Evolutionary conservation across 164 flowering plant species (phyloP), one percentile per base, ranked within the genome.

Genomic region (Chimonanthus salicifolius): DNA sequence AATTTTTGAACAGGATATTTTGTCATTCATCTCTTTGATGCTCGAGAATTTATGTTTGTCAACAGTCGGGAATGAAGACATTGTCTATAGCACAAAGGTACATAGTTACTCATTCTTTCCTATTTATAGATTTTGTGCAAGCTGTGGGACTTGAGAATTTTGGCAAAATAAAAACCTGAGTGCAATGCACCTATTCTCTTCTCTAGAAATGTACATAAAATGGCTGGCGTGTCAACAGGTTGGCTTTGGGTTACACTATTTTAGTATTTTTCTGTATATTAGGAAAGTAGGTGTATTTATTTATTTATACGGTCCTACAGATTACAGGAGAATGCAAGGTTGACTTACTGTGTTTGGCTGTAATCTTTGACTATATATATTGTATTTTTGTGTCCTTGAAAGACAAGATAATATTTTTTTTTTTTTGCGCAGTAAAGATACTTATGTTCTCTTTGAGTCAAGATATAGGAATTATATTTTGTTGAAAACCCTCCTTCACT

Each of bases 1-100:
- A 18, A 64, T 62, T 63, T 7, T 78, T 54, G 65, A n/a, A 69
- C 78, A 79, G 81, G 82, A 48, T 69, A 72, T 74, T 44, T 4
- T 77, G 77, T 77, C 70, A 67, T 74, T 74, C 71, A 64, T 80
- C 70, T 62, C 82, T 44, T 58, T 80, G 77, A 58, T 77, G 75
- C 80, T 80, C 58, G 78, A 77, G 60, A 80, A 80, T 62, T 64
- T 77, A 54, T 80, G 80, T 70, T 68, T 80, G 16, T 80, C 82
- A 48, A 70, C 80, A 18, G 77, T 77, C n/a, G 68, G 74, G 71
- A 80, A 80, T 74, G 82, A 80, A 80, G 80, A 80, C 18, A 63
- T 80, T 49, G 69, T 80, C 65, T 77, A 58, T 65, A 77, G 80
- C 71, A 77, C 75, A 6, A 80, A 80, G 82, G 82, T 80, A 77